Conservation (phyloP, 2,329 filamentous ascomycete species). For the Setomelanomma holmii region DNA sequence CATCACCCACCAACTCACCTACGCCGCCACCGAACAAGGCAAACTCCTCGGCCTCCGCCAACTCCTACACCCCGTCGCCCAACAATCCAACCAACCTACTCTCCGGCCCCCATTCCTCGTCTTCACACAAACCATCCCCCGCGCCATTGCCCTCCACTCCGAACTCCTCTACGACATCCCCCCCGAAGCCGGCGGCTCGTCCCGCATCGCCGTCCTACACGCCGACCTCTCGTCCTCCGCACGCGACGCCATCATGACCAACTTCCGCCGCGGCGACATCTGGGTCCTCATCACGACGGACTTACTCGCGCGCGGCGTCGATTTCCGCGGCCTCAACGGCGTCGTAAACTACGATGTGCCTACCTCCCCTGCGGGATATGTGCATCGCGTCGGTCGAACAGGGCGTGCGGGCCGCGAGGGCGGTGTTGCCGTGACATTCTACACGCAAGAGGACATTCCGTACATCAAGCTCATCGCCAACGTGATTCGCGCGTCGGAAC, state of each 20-base stretch:
- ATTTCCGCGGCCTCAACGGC: conserved; percentile 93
- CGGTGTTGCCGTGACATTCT: conserved; percentile 90
- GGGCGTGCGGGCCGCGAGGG: conserved; percentile 86
- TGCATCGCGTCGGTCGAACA: conserved; percentile 91
- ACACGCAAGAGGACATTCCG: conserved; percentile 92
- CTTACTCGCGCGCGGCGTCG: conserved; percentile 87
- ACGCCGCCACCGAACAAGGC: conserved; percentile 90
- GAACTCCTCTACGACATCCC: conserved; percentile 96
- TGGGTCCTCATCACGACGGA: conserved; percentile 98
- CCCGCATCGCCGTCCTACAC: conserved; percentile 88
- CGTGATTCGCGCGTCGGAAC: conserved; percentile 84
- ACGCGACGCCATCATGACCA: conserved; percentile 82
- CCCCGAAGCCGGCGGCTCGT: conserved; percentile 80
- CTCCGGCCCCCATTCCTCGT: conserved; percentile 90
- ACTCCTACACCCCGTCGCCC: conserved; percentile 77
- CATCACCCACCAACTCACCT: conserved; percentile 85
- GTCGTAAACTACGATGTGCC: conserved; percentile 98
- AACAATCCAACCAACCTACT: conserved; percentile 58
- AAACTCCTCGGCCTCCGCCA: conserved; percentile 92
- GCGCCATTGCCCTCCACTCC: conserved; percentile 84
- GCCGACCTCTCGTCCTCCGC: conserved; percentile 79
- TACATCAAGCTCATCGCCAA: conserved; percentile 92
- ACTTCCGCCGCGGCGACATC: conserved; percentile 88
- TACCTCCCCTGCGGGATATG: conserved; percentile 85
- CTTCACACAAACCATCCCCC: conserved; percentile 94